These are phyloP conservation scores for Pilaira anomala DNA, from an alignment of 192 early-diverging fungal species.

Conservation along the genomic window DNA sequence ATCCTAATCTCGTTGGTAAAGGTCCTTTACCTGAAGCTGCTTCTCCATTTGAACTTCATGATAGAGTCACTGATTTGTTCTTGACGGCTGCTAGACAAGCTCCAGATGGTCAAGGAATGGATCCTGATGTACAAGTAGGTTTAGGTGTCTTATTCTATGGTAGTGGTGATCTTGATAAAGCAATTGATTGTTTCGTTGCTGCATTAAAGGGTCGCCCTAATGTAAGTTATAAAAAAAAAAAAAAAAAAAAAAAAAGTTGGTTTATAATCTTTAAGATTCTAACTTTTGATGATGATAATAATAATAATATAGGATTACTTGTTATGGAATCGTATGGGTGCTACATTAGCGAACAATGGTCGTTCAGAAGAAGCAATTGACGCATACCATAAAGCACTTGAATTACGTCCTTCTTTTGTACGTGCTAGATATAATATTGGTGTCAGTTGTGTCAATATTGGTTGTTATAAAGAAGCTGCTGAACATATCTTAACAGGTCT, in stretches of 20 bases:
- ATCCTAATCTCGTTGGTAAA: slow-evolving; percentile 49
- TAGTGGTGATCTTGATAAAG: slow-evolving; percentile 90
- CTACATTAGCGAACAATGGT: slow-evolving; percentile 92
- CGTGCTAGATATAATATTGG: slow-evolving; percentile 97
- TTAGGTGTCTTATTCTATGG: slow-evolving; percentile 97
- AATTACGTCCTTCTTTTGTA: slow-evolving; percentile 93
- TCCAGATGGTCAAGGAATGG: slow-evolving; percentile 53
- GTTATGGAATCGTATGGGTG: slow-evolving; percentile 96
- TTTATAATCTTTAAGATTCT: not conserved
- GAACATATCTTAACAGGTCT: slow-evolving; percentile 91
- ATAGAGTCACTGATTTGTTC: slow-evolving; percentile 76
- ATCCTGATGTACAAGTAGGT: slow-evolving; percentile 93
- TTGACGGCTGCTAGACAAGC: slow-evolving; percentile 72
- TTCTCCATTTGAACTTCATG: slow-evolving; percentile 52
- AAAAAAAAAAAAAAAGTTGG: no score
- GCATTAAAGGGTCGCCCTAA: slow-evolving; percentile 82
- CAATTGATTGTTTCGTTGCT: slow-evolving; percentile 95
- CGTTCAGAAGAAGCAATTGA: slow-evolving; percentile 82
- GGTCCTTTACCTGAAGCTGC: slow-evolving; percentile 32
- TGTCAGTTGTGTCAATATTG: slow-evolving; percentile 95
- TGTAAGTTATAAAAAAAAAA: slow-evolving; percentile 19
- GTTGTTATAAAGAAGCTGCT: slow-evolving; percentile 88
- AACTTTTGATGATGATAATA: not conserved
- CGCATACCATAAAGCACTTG: slow-evolving; percentile 92
- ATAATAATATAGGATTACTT: slow-evolving; percentile 70